Evolutionary conservation across 1,284 basidiomycete genomes (phyloP).

Genomic region (Tylopilus sp.): DNA sequence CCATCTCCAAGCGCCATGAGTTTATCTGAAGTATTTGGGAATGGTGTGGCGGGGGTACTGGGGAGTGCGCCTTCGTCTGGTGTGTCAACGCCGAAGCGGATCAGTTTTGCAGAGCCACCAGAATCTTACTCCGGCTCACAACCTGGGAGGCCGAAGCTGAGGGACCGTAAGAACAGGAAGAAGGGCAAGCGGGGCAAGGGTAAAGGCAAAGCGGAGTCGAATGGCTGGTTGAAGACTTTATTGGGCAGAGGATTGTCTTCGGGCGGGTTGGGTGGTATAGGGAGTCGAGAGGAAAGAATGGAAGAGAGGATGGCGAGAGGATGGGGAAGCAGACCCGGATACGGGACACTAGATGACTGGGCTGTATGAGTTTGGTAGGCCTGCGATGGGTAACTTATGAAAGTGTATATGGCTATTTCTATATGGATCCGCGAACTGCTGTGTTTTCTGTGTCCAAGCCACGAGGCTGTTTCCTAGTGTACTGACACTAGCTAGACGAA

Average conservation of each 20-base stretch:
- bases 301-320: constrained; percentile 47
- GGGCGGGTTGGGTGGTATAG: constrained; percentile 19
- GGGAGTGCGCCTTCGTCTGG: constrained; percentile 26
- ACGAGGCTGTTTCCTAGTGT: too few relatives aligned
- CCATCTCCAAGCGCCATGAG: constrained; percentile 32
- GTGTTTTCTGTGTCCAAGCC: neutral
- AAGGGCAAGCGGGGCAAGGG: constrained; percentile 24
- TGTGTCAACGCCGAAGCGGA: constrained; percentile 65
- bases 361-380: constrained; percentile 46
- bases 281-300: constrained; percentile 43
- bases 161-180: constrained; percentile 26
- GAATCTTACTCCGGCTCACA: constrained; percentile 46
- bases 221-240: constrained; percentile 52
- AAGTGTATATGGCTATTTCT: constrained; percentile 2
- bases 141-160: constrained; percentile 24
- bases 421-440: neutral
- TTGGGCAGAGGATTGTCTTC: constrained; percentile 34
- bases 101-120: constrained; percentile 69
- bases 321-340: constrained; percentile 45
- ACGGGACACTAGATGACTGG: constrained; percentile 55
- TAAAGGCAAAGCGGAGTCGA: constrained; percentile 26
- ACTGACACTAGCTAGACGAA: neutral
- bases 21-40: constrained; percentile 31
- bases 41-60: constrained; percentile 29
- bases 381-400: constrained; percentile 21